Conservation (phyloP, 164 flowering plant species). For the Aristolochia fimbriata region DNA sequence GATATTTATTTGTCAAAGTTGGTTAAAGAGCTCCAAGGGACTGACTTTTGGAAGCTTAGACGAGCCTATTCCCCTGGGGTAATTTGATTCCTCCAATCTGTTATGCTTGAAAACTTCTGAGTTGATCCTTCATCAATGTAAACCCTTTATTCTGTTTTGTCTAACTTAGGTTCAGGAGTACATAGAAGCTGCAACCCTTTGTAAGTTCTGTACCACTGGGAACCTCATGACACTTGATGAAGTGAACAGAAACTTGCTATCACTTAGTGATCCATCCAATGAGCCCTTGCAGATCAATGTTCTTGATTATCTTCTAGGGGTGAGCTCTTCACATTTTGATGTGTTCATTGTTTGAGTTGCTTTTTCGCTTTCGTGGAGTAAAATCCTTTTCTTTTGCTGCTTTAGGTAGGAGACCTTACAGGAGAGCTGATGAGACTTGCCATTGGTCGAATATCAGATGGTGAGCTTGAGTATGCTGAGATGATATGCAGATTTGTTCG, state of each 20-base stretch:
- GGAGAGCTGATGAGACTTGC: constrained; percentile 97
- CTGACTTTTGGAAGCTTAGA: constrained; percentile 96
- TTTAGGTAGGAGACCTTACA: constrained; percentile 81
- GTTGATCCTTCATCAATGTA: not conserved
- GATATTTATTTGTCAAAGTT: constrained; percentile 52
- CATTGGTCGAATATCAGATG: constrained; percentile 84
- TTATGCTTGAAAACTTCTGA: not conserved
- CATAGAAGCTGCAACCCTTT: constrained; percentile 88
- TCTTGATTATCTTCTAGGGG: constrained; percentile 88
- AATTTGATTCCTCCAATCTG: constrained; percentile 4
- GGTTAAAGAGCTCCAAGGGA: constrained; percentile 72
- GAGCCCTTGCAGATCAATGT: constrained; percentile 85
- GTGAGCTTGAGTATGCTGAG: constrained; percentile 75
- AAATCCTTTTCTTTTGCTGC: constrained; percentile 12
- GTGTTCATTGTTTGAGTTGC: not conserved
- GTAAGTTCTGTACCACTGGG: constrained; percentile 70
- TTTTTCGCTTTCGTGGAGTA: not conserved
- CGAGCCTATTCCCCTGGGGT: constrained; percentile 96
- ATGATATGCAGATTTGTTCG: constrained; percentile 76
- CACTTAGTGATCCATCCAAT: constrained; percentile 52
- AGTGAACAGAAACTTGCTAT: constrained; percentile 50
- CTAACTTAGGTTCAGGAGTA: constrained; percentile 75
- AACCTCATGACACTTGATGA: constrained; percentile 70
- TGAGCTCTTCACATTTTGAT: constrained; percentile 16
- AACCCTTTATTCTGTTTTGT: constrained; percentile 5